Base-by-base conservation (phyloP, 164 flowering plant species). In the Aristolochia californica region DNA sequence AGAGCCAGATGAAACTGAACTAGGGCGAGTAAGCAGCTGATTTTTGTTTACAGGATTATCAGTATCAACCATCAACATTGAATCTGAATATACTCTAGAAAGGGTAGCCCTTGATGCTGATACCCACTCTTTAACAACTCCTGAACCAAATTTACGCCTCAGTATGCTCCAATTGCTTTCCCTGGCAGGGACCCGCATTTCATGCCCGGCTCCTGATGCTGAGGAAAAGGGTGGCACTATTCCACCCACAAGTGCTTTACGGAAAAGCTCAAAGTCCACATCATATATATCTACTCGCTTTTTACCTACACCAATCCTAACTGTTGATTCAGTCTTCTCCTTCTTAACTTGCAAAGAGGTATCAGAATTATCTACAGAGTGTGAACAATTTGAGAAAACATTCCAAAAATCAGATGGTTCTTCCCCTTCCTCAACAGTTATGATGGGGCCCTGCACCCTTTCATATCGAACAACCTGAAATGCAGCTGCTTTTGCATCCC, bases 381-480 rank as follows among this genome's bases (percentile, higher is more conserved):
- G 43, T 45, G 76, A 70, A 45, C 63, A 71, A 24, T 49, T 65
- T 8, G 65, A 65, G 51, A 88, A 66, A 56, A 84, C 80, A 63
- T 77, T 81, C 96, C 91, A 88, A 67, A 88, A 88, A 22, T 74
- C 84, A 28, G 56, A 13, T 0, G 84, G 75, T 67, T 88, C 96
- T 57, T 81, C 74, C 40, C 91, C 91, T 72, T 88, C 96, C 43
- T 64, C 67, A 27, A 85, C 65, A 26, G 43, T 61, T 63, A 68
- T n/a, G 16, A 82, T 63, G 0, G 80, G 79, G 17, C 85, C 93
- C 52, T 77, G 69, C 3, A 78, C 88, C 63, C 74, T 80, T 62
- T 88, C 96, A 63, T 88, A 88, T 9, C 79, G 77, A 45, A 85
- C 65, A 26, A 85, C 87, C 72, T 88, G 96, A 62, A 30, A 66